Base-by-base conservation (phyloP, 306 rosid genomes). In the Echinosophora koreensis region DNA sequence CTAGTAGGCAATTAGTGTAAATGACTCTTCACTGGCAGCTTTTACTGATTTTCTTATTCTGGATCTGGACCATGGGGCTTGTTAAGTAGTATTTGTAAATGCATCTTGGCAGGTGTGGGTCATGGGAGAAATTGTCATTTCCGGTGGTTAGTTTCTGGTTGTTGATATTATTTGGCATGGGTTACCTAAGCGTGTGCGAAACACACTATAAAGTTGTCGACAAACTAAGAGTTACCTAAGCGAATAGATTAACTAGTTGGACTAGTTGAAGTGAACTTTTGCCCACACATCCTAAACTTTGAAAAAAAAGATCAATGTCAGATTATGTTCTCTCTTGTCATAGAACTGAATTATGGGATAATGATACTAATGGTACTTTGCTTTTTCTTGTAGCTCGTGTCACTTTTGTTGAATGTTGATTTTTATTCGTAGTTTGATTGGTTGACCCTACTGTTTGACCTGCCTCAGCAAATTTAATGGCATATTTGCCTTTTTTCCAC, bases 81-180 rank as follows among this genome's bases (percentile, higher is more conserved):
- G 86, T 47, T 82, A 66, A 62, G 75, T 68, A 77, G 74, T 56
- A 44, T 55, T 67, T 83, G 59, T 73, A 56, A 66, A 54, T 80
- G 84, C 84, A 52, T 79, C 44, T 50, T 69, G 82, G 79, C 83
- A 42, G 83, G 77, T 86, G 77, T 59, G 86, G 71, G 51, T 42
- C 55, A 61, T 57, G 17, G 83, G 84, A 62, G 75, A 27, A 22
- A 16, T 34, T 81, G 52, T 70, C 35, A 38, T 61, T 73, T 30
- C 66, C 46, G 12, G 34, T 69, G 75, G 73, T 1, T 38, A n/a
- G 13, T 38, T 3, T 63, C 67, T 64, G 9, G 16, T 66, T 66
- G 15, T 66, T 66, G 17, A 42, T 66, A 17, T 42, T 66, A 30
- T 66, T 66, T 6, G 32, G 16, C 46, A 14, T n/a, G 69, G 69